Percentiles rank a stretch among this genome's conserved stretches.
Evolutionary conservation across 331 rosid species (phyloP).

Genomic region (Erythrophleum ivorense): DNA sequence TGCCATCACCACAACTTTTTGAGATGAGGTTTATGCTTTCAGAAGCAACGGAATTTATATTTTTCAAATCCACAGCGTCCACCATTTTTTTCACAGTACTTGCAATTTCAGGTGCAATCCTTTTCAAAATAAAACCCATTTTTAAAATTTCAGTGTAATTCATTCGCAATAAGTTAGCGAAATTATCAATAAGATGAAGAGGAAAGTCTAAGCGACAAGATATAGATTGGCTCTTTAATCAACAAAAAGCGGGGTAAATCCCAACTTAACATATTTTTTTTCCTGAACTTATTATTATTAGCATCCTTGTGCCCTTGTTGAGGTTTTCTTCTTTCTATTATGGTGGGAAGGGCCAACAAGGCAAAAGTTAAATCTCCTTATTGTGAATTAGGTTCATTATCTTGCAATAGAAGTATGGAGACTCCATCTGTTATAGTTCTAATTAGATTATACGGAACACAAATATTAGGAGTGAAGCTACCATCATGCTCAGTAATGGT

Average conservation of each 20-base stretch:
- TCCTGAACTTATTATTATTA: not conserved
- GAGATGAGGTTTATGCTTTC: conserved; percentile 54
- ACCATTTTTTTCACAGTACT: conserved; percentile 46
- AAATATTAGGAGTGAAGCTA: too few relatives aligned
- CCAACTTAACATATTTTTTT: conserved; percentile 14
- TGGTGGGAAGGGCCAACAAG: conserved; percentile 3
- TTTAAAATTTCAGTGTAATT: conserved; percentile 58
- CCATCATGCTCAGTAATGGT: too few relatives aligned
- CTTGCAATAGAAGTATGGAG: conserved; percentile 25
- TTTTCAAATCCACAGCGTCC: conserved; percentile 43
- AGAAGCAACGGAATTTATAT: conserved; percentile 56
- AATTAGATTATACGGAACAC: too few relatives aligned
- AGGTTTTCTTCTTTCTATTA: not conserved
- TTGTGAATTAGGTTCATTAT: conserved; percentile 40
- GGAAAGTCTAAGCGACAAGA: conserved; percentile 24
- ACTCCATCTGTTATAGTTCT: not conserved
- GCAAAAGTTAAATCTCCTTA: conserved; percentile 38
- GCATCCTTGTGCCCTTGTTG: conserved; percentile 5
- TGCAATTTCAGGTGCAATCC: conserved; percentile 61
- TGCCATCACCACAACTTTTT: conserved; percentile 64
- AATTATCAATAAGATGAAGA: conserved; percentile 27
- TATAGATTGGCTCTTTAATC: conserved; percentile 25
- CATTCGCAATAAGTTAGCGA: conserved; percentile 48
- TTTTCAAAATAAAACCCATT: conserved; percentile 67
- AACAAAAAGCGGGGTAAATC: conserved; percentile 24